Evolutionary conservation across 225 moss, liverwort and hornwort species (phyloP), one percentile per base, ranked within the genome.

Genomic region (Sphagnum tenellum): DNA sequence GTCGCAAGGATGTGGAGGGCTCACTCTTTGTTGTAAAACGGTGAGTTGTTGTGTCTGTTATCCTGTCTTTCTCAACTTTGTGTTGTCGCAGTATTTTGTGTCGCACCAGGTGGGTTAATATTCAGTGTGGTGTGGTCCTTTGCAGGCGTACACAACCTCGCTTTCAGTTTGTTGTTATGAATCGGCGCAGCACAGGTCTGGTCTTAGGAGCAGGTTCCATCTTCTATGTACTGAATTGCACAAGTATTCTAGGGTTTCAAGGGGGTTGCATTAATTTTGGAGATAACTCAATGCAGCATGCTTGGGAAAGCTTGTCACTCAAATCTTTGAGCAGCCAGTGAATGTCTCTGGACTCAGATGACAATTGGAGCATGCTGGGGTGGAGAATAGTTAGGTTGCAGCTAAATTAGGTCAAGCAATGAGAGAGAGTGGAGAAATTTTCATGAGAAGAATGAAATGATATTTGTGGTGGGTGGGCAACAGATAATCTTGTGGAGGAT

Each of bases 81-180:
- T 3, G 49, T 44, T 71, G 65, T 59, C 2, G 8, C n/a, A 54
- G 12, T 46, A 1, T 3, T 53, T 7, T 55, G 64, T 49, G 2
- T 3, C 29, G 12, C 72, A 60, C 45, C 7, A 12, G 59, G 12
- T 76, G 64, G 44, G 45, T 6, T 51, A 5, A 12, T 73, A 3
- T 51, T 46, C 5, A 56, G 61, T 60, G 64, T 57, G 70, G 77
- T 59, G 64, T 67, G 70, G 50, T 75, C 56, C 74, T 8, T 74
- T 70, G 73, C 81, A 98, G 96, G 82, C 87, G 96, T 59, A 89
- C 90, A 64, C 75, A 73, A 71, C 96, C 96, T 6, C 90, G 96
- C 64, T 98, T 98, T 71, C 96, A 98, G 79, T 98, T 98, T 64
- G 86, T 98, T 72, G 96, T 93, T 54, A 98, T 98, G 96, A 98